Base-by-base conservation (phyloP, 768 basidiomycete species). In the Lactifluus rugatus region DNA sequence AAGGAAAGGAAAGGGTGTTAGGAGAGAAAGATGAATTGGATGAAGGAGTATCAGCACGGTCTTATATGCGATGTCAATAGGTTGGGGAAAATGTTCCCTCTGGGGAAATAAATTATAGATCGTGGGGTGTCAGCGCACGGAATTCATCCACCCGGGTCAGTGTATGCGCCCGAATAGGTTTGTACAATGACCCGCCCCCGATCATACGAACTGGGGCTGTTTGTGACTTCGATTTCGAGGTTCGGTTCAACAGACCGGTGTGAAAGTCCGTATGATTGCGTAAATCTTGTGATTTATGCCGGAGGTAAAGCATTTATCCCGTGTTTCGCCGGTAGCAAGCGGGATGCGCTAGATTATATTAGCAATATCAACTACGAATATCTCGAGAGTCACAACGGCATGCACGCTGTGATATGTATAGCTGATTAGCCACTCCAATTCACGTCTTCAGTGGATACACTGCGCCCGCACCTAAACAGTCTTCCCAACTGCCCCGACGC, bases 81-180 rank as follows among this genome's bases (percentile, higher is more conserved):
- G 36, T 60, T 55, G 53, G 58, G 58, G 58, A n/a, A 11, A 9
- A n/a, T n/a, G 26, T 14, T 41, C 11, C 28, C 34, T 16, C 45
- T 57, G 56, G 56, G 56, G 56, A 46, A 28, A 28, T 25, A 8
- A n/a, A n/a, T n/a, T n/a, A n/a, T n/a, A n/a, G n/a, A 21, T 17
- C 13, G 23, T 60, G 58, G 58, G 58, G 58, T 45, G 53, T 60
- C 58, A 60, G 53, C 42, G 28, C 4, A 11, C 58, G 58, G 58
- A 54, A 54, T 54, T 7, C 58, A 31, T 26, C 47, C 23, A 28
- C 1, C 14, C 26, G n/a, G 26, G 17, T 28, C n/a, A 17, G 4
- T 56, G 48, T 41, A 36, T 23, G 48, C 39, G 16, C 31, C 55
- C 39, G 55, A 54, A 49, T 26, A 32, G 17, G 21, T 13, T 21